These are phyloP conservation scores for Eimeria falciformis DNA, from an alignment of 169 alveolate genomes.

Conservation along the genomic window DNA sequence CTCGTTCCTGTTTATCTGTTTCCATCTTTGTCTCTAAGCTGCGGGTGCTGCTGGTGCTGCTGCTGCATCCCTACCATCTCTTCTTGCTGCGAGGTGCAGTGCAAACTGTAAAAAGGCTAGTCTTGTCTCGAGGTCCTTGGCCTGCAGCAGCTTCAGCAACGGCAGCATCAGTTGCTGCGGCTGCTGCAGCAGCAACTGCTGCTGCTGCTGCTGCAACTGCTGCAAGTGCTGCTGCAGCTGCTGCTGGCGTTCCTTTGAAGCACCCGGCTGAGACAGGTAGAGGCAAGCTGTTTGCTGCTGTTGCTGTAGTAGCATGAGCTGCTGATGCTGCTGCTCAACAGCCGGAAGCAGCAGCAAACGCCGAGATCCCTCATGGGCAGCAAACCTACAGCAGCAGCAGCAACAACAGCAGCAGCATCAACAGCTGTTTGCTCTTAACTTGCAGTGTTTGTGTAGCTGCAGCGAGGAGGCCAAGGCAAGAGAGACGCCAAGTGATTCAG, in stretches of 20 bases:
- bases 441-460: too few species aligned
- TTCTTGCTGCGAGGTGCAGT: background rate
- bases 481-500: too few species aligned
- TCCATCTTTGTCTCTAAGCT: too few species aligned
- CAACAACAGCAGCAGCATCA: background rate
- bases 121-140: background rate
- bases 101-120: background rate
- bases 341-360: constrained; percentile 23
- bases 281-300: constrained; percentile 35
- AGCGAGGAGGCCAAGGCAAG: too few species aligned
- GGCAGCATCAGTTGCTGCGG: constrained; percentile 22
- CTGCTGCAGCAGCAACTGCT: constrained; percentile 1
- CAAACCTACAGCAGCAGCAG: constrained; percentile 39
- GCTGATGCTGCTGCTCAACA: constrained; percentile 38
- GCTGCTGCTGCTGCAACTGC: background rate
- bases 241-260: constrained; percentile 48
- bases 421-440: background rate
- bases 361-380: constrained; percentile 20
- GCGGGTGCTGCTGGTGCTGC: background rate
- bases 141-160: constrained; percentile 36
- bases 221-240: constrained; percentile 36
- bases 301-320: constrained; percentile 40
- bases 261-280: constrained; percentile 15
- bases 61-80: constrained; percentile 17
- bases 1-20: too few species aligned